Conservation (phyloP, 2,329 filamentous ascomycete species). For the Venturia oleaginea region DNA sequence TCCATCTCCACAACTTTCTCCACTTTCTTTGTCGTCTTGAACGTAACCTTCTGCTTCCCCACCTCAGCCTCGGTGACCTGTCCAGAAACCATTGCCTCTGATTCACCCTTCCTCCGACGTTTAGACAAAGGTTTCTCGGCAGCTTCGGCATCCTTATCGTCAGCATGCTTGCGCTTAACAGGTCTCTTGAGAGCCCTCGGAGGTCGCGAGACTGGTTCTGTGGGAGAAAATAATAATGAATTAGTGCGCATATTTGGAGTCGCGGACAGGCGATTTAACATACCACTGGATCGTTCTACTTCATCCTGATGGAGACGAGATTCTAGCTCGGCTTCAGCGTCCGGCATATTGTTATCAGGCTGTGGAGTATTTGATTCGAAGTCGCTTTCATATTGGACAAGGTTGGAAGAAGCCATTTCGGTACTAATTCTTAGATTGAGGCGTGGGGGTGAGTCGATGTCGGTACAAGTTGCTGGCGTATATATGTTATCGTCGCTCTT, state of each 20-base stretch:
- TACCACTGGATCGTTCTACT: background rate
- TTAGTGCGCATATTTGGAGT: background rate
- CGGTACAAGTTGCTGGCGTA: background rate
- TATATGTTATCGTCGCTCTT: background rate
- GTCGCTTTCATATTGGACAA: background rate
- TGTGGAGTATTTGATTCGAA: background rate
- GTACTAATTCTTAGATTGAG: background rate
- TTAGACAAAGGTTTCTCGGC: background rate
- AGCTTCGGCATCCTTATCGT: background rate
- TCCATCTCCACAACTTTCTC: background rate
- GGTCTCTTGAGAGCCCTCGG: background rate
- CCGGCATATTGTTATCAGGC: background rate
- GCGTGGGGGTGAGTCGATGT: background rate
- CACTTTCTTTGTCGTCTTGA: background rate
- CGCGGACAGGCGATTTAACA: too few species aligned
- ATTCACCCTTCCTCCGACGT: background rate
- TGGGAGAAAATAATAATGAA: too few species aligned
- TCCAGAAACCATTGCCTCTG: background rate
- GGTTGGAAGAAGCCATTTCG: background rate
- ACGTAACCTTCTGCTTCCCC: background rate
- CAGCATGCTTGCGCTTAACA: background rate
- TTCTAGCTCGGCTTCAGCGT: background rate
- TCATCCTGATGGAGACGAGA: background rate
- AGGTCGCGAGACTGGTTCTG: background rate
- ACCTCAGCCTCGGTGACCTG: background rate